phyloP scores from a whole-genome alignment of 768 basidiomycete genomes.

The Boletales sp. region DNA sequence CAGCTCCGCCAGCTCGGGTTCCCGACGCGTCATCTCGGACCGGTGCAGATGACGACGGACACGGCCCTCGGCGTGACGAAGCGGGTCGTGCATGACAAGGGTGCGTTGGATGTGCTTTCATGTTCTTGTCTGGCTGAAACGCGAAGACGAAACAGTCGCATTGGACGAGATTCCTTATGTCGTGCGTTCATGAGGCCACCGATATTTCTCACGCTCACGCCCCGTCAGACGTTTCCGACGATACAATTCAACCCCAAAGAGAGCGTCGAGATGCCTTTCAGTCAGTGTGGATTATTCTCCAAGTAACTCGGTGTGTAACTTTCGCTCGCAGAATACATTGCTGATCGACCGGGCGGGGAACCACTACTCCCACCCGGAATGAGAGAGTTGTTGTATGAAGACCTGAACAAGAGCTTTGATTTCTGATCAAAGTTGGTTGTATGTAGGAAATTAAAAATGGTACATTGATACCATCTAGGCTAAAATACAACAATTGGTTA shows the following conservation, averaged over 20 bases:
- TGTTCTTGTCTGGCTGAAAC: no score
- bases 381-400: slow-evolving; percentile 78
- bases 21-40: slow-evolving; percentile 78
- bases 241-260: slow-evolving; percentile 85
- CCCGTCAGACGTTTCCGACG: slow-evolving; percentile 78
- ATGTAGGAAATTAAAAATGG: neutral
- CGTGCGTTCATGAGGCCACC: slow-evolving; percentile 36
- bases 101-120: slow-evolving; percentile 31
- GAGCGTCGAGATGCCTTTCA: slow-evolving; percentile 97
- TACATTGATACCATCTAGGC: neutral
- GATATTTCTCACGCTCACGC: neutral
- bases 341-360: slow-evolving; percentile 42
- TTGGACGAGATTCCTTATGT: slow-evolving; percentile 72
- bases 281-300: slow-evolving; percentile 41
- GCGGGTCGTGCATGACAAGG: slow-evolving; percentile 68
- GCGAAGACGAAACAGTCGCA: slow-evolving; percentile 37
- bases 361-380: slow-evolving; percentile 88
- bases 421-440: slow-evolving; percentile 9
- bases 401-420: slow-evolving; percentile 85
- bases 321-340: slow-evolving; percentile 44
- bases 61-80: slow-evolving; percentile 93
- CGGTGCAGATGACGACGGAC: slow-evolving; percentile 98
- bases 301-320: neutral
- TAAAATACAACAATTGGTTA: slow-evolving; percentile 24
- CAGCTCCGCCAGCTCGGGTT: slow-evolving; percentile 87